phyloP scores from a whole-genome alignment of 352 stramenopile species.

The Thalassiosira oceanica region DNA sequence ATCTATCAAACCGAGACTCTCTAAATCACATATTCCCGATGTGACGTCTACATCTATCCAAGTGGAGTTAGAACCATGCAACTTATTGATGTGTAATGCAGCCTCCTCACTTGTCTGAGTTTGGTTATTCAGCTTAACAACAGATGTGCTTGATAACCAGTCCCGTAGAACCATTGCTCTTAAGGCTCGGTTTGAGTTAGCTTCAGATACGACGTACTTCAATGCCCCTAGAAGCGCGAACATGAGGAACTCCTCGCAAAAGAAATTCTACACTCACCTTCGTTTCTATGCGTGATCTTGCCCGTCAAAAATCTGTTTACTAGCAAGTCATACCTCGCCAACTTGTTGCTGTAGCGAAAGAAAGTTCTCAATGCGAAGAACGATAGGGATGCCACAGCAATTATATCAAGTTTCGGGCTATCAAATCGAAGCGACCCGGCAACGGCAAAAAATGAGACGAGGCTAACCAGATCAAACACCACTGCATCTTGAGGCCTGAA shows the following conservation, averaged over 20 bases:
- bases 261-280: no score
- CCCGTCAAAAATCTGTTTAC: conserved; percentile 81
- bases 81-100: conserved; percentile 38
- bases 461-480: conserved; percentile 69
- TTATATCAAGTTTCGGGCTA: conserved; percentile 65
- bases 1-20: conserved; percentile 53
- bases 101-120: conserved; percentile 17
- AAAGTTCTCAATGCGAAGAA: conserved; percentile 59
- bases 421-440: conserved; percentile 64
- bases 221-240: conserved; percentile 56
- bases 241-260: no score
- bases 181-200: conserved; percentile 62
- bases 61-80: conserved; percentile 21
- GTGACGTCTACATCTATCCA: conserved; percentile 61
- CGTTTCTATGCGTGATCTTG: conserved; percentile 67
- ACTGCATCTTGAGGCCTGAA: conserved; percentile 77
- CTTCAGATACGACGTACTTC: conserved; percentile 68
- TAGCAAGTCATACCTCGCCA: conserved; percentile 77
- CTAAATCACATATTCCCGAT: conserved; percentile 58
- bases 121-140: conserved; percentile 10
- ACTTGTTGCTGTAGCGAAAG: conserved; percentile 74
- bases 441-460: conserved; percentile 59
- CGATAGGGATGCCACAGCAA: conserved; percentile 66
- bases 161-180: conserved; percentile 36
- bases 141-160: conserved; percentile 12